Conservation (phyloP, 139 green algal species). For the Limnomonas spitsbergensis region DNA sequence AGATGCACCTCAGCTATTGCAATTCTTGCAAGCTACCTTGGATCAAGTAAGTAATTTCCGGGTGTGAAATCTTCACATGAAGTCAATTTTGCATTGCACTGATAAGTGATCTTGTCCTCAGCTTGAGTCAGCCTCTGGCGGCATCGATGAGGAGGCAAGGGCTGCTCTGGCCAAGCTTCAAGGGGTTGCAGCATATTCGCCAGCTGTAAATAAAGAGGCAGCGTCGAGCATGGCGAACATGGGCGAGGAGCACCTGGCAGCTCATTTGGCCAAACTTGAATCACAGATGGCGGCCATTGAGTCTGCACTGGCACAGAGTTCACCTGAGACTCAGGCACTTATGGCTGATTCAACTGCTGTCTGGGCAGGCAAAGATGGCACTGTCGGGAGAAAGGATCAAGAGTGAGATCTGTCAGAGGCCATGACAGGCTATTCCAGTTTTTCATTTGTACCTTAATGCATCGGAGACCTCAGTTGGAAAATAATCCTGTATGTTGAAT, state of each 20-base stretch:
- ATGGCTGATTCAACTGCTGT: background rate
- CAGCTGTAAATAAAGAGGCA: background rate
- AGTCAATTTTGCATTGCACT: background rate
- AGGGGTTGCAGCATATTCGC: background rate
- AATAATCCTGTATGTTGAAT: too few species aligned
- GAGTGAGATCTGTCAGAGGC: background rate
- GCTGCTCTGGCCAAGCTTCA: constrained; percentile 9
- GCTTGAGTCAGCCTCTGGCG: background rate
- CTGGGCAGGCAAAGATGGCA: background rate
- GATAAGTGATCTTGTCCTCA: background rate
- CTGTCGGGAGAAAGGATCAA: background rate
- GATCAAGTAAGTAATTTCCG: background rate
- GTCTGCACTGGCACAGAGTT: background rate
- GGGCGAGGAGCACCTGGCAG: background rate
- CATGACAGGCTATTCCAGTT: background rate
- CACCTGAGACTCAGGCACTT: background rate
- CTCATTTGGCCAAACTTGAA: background rate
- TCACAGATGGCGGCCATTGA: background rate
- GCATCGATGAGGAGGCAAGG: constrained; percentile 1
- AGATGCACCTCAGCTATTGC: background rate
- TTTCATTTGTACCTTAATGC: too few species aligned
- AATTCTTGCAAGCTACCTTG: constrained; percentile 2
- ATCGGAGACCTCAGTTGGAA: too few species aligned
- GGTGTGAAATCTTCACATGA: background rate
- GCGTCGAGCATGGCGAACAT: background rate